phyloP scores from a whole-genome alignment of 2,329 filamentous ascomycete genomes.

The Penicillium hesseltinei region DNA sequence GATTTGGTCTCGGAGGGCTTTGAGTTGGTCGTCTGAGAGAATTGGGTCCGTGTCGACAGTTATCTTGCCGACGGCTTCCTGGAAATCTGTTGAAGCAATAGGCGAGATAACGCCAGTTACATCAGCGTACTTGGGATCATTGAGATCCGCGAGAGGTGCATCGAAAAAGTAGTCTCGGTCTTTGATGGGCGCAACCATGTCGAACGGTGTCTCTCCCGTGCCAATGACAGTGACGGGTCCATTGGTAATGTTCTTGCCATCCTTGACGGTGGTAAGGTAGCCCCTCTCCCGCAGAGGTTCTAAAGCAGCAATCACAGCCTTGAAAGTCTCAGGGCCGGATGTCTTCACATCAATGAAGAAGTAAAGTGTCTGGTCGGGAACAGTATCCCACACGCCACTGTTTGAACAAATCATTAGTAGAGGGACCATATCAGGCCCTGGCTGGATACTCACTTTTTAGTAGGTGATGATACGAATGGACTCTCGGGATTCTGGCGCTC shows the following conservation, averaged over 20 bases:
- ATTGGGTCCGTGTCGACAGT: slow-evolving; percentile 38
- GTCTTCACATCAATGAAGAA: slow-evolving; percentile 66
- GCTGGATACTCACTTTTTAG: slow-evolving; percentile 46
- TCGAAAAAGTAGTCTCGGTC: slow-evolving; percentile 61
- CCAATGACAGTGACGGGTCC: slow-evolving; percentile 61
- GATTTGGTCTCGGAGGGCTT: slow-evolving; percentile 54
- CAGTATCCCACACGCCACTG: slow-evolving; percentile 60
- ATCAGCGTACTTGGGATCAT: slow-evolving; percentile 39
- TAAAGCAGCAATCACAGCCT: slow-evolving; percentile 56
- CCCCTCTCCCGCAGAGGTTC: slow-evolving; percentile 54
- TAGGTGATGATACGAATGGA: slow-evolving; percentile 48
- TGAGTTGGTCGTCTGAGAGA: slow-evolving; percentile 44
- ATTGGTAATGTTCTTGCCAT: slow-evolving; percentile 44
- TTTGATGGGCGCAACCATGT: slow-evolving; percentile 47
- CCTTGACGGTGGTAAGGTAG: slow-evolving; percentile 54
- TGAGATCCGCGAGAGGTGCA: slow-evolving; percentile 51
- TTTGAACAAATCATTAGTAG: slow-evolving; percentile 7
- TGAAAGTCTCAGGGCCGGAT: slow-evolving; percentile 54
- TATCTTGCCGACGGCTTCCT: slow-evolving; percentile 39
- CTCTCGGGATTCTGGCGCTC: slow-evolving; percentile 56
- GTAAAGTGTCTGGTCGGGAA: slow-evolving; percentile 57
- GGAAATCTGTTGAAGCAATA: slow-evolving; percentile 56
- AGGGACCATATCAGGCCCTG: too few relatives aligned
- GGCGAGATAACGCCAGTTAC: slow-evolving; percentile 52
- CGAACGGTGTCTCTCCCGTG: slow-evolving; percentile 56